A percentile compares a stretch with the other conserved stretches of the same genome.
These are phyloP conservation scores for Phytophthora constricta DNA, from an alignment of 352 stramenopile genomes.

Conservation along the genomic window DNA sequence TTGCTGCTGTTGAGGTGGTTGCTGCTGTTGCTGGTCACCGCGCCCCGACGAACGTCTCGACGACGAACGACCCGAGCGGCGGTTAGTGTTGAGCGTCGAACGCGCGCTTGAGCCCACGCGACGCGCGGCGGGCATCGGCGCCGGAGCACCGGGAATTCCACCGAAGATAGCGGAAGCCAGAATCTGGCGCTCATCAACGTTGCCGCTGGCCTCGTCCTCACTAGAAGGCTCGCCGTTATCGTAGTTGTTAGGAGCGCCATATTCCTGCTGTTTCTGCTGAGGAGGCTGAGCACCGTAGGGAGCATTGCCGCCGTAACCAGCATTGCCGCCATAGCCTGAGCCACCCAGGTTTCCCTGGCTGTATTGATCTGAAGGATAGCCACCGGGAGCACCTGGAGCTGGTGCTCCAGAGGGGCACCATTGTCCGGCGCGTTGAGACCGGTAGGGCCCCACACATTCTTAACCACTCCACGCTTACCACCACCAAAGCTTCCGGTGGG, in stretches of 20 bases:
- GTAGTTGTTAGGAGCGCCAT: conserved; percentile 44
- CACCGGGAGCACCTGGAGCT: conserved; percentile 31
- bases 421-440: conserved; percentile 74
- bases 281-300: conserved; percentile 43
- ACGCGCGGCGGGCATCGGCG: conserved; percentile 49
- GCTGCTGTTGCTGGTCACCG: conserved; percentile 51
- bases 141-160: conserved; percentile 87
- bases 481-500: conserved; percentile 47
- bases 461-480: conserved; percentile 62
- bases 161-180: conserved; percentile 97
- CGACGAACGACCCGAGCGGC: conserved; percentile 29
- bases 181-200: conserved; percentile 77
- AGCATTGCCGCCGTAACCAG: conserved; percentile 43
- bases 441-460: conserved; percentile 89
- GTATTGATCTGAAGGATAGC: conserved; percentile 50
- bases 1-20: conserved; percentile 33
- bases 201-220: conserved; percentile 39
- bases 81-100: conserved; percentile 39
- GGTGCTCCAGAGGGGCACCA: conserved; percentile 16
- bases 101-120: conserved; percentile 37
- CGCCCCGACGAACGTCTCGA: conserved; percentile 41
- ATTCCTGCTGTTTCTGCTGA: conserved; percentile 49
- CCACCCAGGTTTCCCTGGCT: conserved; percentile 33
- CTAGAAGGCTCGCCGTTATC: conserved; percentile 61
- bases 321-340: conserved; percentile 41